A percentile compares a stretch with the other conserved stretches of the same genome.
Conservation (phyloP, 176 grass and related monocot species). For the Alopecurus myosuroides region DNA sequence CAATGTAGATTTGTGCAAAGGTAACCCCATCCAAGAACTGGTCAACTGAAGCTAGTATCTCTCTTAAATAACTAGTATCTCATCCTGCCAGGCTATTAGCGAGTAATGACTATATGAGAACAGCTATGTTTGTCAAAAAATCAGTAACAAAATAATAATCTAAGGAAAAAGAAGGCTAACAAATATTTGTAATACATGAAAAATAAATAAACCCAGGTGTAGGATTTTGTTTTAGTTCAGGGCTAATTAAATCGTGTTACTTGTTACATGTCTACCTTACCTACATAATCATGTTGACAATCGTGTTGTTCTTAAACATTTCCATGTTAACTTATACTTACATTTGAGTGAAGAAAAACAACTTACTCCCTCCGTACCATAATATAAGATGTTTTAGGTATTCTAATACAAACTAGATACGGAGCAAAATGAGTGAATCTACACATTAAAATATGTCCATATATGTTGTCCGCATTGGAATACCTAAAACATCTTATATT, state of each 20-base stretch:
- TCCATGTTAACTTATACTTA: background rate
- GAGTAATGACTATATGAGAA: background rate
- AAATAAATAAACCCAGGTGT: too few species aligned
- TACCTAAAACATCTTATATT: too few species aligned
- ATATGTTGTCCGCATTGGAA: too few species aligned
- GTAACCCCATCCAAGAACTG: background rate
- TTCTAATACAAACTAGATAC: too few species aligned
- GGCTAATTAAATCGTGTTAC: background rate
- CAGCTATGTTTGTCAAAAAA: background rate
- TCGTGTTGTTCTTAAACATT: background rate
- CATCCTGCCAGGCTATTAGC: background rate
- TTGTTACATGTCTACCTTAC: background rate
- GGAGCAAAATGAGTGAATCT: too few species aligned
- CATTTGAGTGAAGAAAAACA: background rate
- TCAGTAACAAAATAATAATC: background rate
- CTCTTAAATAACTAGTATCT: background rate
- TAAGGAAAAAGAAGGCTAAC: background rate
- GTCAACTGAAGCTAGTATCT: background rate
- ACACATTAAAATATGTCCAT: too few species aligned
- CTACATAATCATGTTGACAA: background rate
- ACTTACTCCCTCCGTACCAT: too few species aligned
- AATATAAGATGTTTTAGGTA: too few species aligned
- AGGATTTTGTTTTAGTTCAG: background rate
- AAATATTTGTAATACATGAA: too few species aligned
- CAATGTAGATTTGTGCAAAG: background rate